These are phyloP conservation scores for Rhodocollybia butyracea DNA, from an alignment of 768 basidiomycete genomes.

Conservation along the genomic window DNA sequence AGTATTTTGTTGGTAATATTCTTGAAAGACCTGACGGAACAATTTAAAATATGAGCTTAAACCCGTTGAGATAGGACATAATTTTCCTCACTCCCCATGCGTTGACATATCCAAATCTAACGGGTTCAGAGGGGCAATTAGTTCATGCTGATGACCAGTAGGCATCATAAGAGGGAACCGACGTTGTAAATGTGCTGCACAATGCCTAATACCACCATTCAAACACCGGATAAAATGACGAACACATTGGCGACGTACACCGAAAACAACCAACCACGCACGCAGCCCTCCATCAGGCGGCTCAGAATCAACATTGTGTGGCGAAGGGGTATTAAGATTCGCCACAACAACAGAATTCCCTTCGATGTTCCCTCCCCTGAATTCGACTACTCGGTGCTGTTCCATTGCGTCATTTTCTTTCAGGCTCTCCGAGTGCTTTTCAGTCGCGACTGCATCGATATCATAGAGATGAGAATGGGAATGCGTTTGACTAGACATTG, in stretches of 20 bases:
- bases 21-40: conserved; percentile 59
- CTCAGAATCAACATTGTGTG: neutral
- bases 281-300: conserved; percentile 38
- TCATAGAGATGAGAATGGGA: too few species aligned
- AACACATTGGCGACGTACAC: conserved; percentile 20
- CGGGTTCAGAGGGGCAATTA: neutral
- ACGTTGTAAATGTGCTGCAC: conserved; percentile 47
- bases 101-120: conserved; percentile 65
- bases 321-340: too few species aligned
- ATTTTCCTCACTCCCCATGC: conserved; percentile 61
- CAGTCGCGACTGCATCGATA: too few species aligned
- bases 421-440: too few species aligned
- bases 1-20: conserved; percentile 58
- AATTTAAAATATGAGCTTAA: neutral
- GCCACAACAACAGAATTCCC: too few species aligned
- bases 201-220: conserved; percentile 28
- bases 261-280: conserved; percentile 38
- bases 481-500: too few species aligned
- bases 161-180: conserved; percentile 16
- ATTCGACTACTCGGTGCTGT: too few species aligned
- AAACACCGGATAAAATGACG: neutral
- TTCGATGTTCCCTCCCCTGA: too few species aligned
- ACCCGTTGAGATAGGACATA: neutral
- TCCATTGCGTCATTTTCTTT: too few species aligned
- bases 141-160: conserved; percentile 10